A percentile compares a stretch with the other conserved stretches of the same genome.
Conservation (phyloP, 2,329 filamentous ascomycete genomes). For the Colletotrichum navitas region DNA sequence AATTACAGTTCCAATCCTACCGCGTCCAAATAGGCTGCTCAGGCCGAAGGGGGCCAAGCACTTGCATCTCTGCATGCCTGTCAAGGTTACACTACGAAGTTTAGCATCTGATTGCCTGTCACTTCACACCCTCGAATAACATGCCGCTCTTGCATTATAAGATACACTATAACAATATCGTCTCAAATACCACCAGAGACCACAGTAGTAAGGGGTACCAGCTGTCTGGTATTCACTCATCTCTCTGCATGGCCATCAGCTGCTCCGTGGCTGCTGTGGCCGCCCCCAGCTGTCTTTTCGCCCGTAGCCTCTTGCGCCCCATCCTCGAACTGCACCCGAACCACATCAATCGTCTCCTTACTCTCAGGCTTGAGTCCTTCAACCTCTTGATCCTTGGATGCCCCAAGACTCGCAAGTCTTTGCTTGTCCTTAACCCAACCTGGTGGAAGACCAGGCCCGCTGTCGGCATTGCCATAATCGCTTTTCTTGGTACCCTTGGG, state of each 20-base stretch:
- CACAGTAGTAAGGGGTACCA: constrained; percentile 21
- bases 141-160: constrained; percentile 16
- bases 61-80: not conserved
- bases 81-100: not conserved
- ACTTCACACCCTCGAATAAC: not conserved
- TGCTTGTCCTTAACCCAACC: constrained; percentile 60
- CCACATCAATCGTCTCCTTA: constrained; percentile 41
- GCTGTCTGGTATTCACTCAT: constrained; percentile 24
- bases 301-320: constrained; percentile 4
- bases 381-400: constrained; percentile 43
- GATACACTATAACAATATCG: constrained; percentile 16
- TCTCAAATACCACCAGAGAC: constrained; percentile 17
- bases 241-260: constrained; percentile 13
- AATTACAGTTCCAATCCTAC: not conserved
- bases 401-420: constrained; percentile 37
- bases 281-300: not conserved
- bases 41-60: not conserved
- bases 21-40: not conserved
- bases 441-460: constrained; percentile 73
- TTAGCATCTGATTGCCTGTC: not conserved
- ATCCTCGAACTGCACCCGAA: constrained; percentile 37
- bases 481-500: constrained; percentile 77
- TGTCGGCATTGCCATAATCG: constrained; percentile 75
- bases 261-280: not conserved
- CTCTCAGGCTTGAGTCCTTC: constrained; percentile 9